Evolutionary conservation across 2,329 filamentous ascomycete species (phyloP), one percentile per base, ranked within the genome.

Genomic region (Fusarium sacchari): DNA sequence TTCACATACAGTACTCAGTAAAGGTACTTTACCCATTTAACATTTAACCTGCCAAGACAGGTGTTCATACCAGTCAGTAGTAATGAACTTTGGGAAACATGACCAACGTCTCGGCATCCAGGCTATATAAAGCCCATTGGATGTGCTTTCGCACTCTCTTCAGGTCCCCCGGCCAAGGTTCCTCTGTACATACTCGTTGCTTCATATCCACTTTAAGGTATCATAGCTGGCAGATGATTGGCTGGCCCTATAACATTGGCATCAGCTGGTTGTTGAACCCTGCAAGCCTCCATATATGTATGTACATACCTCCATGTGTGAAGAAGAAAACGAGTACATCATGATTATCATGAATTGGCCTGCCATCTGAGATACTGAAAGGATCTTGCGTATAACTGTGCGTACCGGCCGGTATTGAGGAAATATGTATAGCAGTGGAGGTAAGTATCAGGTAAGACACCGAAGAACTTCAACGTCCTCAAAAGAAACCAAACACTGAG

Each of bases 171-270:
- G 47, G n/a, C 17, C 24, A 50, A 28, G 26, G 26, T 28, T 22
- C 20, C 44, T 46, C 13, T 20, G 17, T 11, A 30, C 53, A 12
- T 11, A 30, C 53, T 58, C 36, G 49, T 57, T 60, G 69, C 49
- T 60, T 50, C 49, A 62, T 64, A 20, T 24, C 37, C 61, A 68
- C 64, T 44, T 67, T 32, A 22, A 59, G 39, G 28, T 28, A 22
- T 28, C 20, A 44, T 49, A 34, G 39, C 47, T 52, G 47, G n/a
- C 40, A 44, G 26, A 40, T 58, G 47, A 73, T 73, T 73, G 71
- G 71, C 56, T 73, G 71, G 71, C 71, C 71, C 57, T 73, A 73
- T 26, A 49, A 44, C 62, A 69, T 73, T 74, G 67, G 71, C 71
- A 61, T 53, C 40, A 32, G 43, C 37, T 55, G 55, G 43, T 60